phyloP scores from a whole-genome alignment of 1,284 basidiomycete genomes.

The Austroboletus niveus region DNA sequence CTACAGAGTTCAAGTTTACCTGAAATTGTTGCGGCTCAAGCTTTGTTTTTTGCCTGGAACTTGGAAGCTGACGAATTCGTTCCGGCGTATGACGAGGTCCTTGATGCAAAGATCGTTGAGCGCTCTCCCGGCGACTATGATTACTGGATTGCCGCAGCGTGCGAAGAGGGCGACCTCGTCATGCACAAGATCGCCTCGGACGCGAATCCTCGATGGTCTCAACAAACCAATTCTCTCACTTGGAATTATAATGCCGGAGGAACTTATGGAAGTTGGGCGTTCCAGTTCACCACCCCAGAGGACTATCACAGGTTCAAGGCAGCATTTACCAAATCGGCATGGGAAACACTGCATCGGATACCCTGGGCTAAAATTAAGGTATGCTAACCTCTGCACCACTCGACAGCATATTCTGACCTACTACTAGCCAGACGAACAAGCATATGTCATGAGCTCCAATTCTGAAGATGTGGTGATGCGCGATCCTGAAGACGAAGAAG shows the following conservation, averaged over 20 bases:
- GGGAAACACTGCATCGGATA: constrained; percentile 80
- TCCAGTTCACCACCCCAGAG: constrained; percentile 65
- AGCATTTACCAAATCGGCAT: constrained; percentile 71
- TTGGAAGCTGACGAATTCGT: constrained; percentile 66
- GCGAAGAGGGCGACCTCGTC: constrained; percentile 50
- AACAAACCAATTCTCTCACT: constrained; percentile 70
- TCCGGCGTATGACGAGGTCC: constrained; percentile 58
- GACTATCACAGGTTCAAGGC: constrained; percentile 66
- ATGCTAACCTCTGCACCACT: constrained; percentile 10
- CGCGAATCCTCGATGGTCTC: constrained; percentile 75
- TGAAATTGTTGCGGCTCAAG: constrained; percentile 44
- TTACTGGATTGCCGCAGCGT: constrained; percentile 64
- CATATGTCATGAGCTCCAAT: constrained; percentile 69
- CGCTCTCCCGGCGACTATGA: constrained; percentile 47
- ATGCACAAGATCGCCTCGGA: constrained; percentile 65
- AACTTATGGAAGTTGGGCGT: constrained; percentile 77
- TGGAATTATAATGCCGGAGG: constrained; percentile 78
- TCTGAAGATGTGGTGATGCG: constrained; percentile 85
- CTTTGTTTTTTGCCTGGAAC: constrained; percentile 76
- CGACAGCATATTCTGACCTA: constrained; percentile 1
- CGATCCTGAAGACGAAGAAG: constrained; percentile 70
- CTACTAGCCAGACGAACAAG: constrained; percentile 69
- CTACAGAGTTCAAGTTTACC: constrained; percentile 22
- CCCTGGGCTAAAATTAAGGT: constrained; percentile 85
- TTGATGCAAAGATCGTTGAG: constrained; percentile 68